Evolutionary conservation across 2,329 filamentous ascomycete species (phyloP), one percentile per base, ranked within the genome.

Genomic region (Calonectria leucothoes): DNA sequence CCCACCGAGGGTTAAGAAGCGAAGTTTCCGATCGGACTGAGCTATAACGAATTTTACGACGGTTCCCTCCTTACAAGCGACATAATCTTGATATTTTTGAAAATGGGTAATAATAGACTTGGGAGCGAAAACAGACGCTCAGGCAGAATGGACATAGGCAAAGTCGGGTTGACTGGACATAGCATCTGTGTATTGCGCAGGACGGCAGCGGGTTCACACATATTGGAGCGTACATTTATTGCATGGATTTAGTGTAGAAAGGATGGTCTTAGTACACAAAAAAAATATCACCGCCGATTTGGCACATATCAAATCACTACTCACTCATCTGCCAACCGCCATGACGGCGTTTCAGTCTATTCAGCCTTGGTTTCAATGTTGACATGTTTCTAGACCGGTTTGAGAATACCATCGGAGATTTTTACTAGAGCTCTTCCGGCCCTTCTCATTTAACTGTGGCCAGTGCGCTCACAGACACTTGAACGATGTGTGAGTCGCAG

Each of bases 11-110:
- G 27, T 23, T 49, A 57, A 27, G 23, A 33, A 61, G 69, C 63
- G 37, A 71, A 27, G 59, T 71, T 63, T 73, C 66, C 51, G 35
- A 66, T 66, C 66, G 73, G 73, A 71, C 73, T 75, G 67, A 64
- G 67, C 72, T 45, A 66, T 68, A 25, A 80, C 67, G 77, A 78
- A 79, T 77, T 74, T 80, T 69, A 69, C 67, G 61, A 80, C 77
- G 77, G 77, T 79, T 79, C 72, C 76, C 73, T 78, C 72, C 42
- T 71, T 67, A 69, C 59, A 71, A 71, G 45, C 33, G 64, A 65
- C 25, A 63, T 52, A 51, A 39, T 20, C 31, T 52, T 31, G 72
- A 45, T n/a, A 45, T n/a, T 37, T 72, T 49, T 45, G 51, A 49
- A 71, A 69, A 66, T 69, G 57, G 70, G 66, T 55, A 59, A 48